Percentiles rank a stretch among this genome's conserved stretches.
phyloP scores from a whole-genome alignment of 179 eudicot genomes.

The Heliamphora ciliata region DNA sequence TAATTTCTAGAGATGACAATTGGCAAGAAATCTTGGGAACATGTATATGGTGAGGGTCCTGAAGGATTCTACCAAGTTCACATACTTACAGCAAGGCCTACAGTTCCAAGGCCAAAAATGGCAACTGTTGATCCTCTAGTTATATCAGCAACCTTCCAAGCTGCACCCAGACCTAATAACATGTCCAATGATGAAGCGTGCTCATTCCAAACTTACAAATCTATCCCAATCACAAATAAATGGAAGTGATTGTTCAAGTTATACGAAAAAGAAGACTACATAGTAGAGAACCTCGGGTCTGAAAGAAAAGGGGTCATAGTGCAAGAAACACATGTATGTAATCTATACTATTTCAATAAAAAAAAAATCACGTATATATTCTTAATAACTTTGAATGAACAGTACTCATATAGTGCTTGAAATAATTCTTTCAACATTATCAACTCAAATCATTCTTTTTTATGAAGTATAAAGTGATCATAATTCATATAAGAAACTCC shows the following conservation, averaged over 20 bases:
- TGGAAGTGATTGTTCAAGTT: not conserved
- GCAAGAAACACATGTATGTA: not conserved
- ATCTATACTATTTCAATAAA: not conserved
- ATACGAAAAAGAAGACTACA: not conserved
- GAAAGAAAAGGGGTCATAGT: not conserved
- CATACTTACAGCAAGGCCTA: constrained; percentile 83
- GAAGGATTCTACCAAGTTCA: not conserved
- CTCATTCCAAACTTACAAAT: not conserved
- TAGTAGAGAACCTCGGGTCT: not conserved
- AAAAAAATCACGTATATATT: not conserved
- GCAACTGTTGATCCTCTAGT: constrained; percentile 64
- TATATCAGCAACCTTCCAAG: constrained; percentile 89
- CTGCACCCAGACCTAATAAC: constrained; percentile 78
- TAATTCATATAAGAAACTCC: not conserved
- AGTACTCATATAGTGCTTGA: not conserved
- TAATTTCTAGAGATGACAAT: not conserved
- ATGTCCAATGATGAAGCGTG: not conserved
- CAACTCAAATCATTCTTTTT: not conserved
- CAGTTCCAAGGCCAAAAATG: constrained; percentile 92
- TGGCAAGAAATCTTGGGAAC: not conserved
- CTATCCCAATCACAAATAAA: not conserved
- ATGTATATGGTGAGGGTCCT: not conserved
- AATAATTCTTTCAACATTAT: not conserved
- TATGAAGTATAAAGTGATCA: not conserved
- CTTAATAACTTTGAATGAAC: not conserved